phyloP scores from a whole-genome alignment of 208 protist genomes.

The Trypanosoma theileri region DNA sequence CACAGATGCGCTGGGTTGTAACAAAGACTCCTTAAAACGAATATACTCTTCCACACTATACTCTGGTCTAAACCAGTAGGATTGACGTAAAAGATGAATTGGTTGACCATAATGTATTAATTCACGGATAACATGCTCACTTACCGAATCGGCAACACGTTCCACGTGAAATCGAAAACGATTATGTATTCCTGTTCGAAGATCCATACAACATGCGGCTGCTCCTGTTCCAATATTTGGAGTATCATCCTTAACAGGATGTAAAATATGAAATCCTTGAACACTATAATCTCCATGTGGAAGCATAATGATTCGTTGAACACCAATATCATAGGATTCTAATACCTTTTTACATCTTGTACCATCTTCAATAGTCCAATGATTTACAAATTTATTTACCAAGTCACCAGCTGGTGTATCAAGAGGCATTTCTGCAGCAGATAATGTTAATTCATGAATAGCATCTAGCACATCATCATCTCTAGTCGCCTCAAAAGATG shows the following conservation, averaged over 20 bases:
- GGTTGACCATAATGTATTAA: slow-evolving; percentile 82
- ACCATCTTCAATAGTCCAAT: slow-evolving; percentile 79
- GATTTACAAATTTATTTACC: slow-evolving; percentile 55
- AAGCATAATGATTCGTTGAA: slow-evolving; percentile 68
- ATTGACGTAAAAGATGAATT: slow-evolving; percentile 83
- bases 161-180: slow-evolving; percentile 90
- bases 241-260: slow-evolving; percentile 64
- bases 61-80: slow-evolving; percentile 85
- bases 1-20: slow-evolving; percentile 80
- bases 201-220: slow-evolving; percentile 83
- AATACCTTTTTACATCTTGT: slow-evolving; percentile 49
- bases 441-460: slow-evolving; percentile 86
- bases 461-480: slow-evolving; percentile 80
- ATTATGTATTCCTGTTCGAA: slow-evolving; percentile 89
- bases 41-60: slow-evolving; percentile 92
- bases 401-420: slow-evolving; percentile 55
- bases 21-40: slow-evolving; percentile 85
- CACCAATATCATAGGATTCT: slow-evolving; percentile 54
- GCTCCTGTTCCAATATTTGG: slow-evolving; percentile 84
- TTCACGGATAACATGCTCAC: slow-evolving; percentile 82
- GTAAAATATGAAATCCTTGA: slow-evolving; percentile 77
- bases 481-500: slow-evolving; percentile 55
- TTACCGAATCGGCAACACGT: slow-evolving; percentile 83
- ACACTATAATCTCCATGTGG: slow-evolving; percentile 84
- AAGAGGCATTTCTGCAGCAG: slow-evolving; percentile 79